Evolutionary conservation across 345 rosid species (phyloP).

Genomic region (Populus tremula): DNA sequence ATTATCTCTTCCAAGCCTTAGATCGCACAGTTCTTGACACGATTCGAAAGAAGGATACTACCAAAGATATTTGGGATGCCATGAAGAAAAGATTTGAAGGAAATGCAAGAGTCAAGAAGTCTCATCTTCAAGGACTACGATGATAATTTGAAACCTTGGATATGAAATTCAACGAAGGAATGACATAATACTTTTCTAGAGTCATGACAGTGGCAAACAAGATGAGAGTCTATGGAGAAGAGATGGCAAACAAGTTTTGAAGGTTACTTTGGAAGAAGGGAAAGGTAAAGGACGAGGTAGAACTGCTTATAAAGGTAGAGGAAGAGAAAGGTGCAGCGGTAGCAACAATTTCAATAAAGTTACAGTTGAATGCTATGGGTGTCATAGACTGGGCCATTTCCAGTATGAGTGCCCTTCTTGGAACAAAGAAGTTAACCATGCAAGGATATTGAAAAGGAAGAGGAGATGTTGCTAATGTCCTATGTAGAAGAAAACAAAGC

Average conservation of each 20-base stretch:
- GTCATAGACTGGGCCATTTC: not conserved
- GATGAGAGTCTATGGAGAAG: not conserved
- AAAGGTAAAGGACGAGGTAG: not conserved
- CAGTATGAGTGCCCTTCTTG: not conserved
- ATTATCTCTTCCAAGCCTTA: not conserved
- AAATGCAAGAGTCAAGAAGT: not conserved
- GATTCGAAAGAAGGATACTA: not conserved
- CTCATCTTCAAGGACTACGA: not conserved
- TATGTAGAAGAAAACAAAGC: not conserved
- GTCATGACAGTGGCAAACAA: not conserved
- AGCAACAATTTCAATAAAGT: not conserved
- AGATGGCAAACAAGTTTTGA: not conserved
- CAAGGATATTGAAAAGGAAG: not conserved
- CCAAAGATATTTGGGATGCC: not conserved
- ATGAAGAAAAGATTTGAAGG: not conserved
- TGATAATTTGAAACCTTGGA: not conserved
- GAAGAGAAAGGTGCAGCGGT: not conserved
- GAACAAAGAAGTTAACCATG: not conserved
- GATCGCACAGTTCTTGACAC: not conserved
- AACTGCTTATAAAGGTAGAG: not conserved
- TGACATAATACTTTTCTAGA: not conserved
- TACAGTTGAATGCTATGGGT: not conserved
- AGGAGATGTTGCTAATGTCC: not conserved
- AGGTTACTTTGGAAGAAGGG: not conserved
- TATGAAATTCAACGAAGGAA: not conserved